phyloP scores from a whole-genome alignment of 257 asterid species.

The Vinca minor region DNA sequence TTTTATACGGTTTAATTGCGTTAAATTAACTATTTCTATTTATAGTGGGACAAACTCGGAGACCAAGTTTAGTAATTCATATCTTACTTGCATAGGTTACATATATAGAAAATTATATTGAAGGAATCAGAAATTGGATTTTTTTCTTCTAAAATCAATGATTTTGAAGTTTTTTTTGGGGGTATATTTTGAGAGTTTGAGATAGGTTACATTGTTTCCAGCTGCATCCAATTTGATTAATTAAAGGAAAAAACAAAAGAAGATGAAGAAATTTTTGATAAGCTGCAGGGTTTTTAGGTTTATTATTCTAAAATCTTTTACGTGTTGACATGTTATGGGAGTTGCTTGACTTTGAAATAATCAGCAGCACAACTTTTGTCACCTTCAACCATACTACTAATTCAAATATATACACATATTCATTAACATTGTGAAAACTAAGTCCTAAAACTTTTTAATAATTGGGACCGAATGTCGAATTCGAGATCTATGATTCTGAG shows the following conservation, averaged over 20 bases:
- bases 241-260: not conserved
- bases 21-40: too few species aligned
- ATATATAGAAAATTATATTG: not conserved
- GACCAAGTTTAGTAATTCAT: not conserved
- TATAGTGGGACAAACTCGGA: not conserved
- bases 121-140: not conserved
- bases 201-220: not conserved
- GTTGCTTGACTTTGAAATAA: not conserved
- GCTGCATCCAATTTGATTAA: not conserved
- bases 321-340: slow-evolving; percentile 9
- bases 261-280: not conserved
- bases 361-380: not conserved
- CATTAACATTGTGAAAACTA: too few species aligned
- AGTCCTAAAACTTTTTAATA: too few species aligned
- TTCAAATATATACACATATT: too few species aligned
- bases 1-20: too few species aligned
- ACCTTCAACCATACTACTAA: not conserved
- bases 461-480: too few species aligned
- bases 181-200: not conserved
- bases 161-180: not conserved
- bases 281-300: not conserved
- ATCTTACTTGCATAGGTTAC: not conserved
- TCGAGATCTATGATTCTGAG: too few species aligned
- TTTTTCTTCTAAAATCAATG: not conserved
- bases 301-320: slow-evolving; percentile 3